Evolutionary conservation across 257 asterid species (phyloP).

Genomic region (Solanum etuberosum): DNA sequence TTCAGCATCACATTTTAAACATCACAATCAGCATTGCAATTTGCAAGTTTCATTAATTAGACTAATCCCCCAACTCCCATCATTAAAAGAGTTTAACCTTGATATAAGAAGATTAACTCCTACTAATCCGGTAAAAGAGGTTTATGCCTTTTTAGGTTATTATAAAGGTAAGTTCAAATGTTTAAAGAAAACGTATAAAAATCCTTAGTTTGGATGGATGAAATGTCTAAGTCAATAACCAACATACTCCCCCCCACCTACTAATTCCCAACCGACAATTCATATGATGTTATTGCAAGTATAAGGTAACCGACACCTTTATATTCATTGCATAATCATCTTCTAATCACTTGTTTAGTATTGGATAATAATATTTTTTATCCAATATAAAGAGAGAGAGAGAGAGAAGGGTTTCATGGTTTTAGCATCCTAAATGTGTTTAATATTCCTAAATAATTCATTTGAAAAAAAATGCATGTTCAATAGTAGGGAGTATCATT

Average conservation of each 20-base stretch:
- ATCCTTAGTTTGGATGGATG: background rate
- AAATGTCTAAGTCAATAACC: background rate
- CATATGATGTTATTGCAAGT: background rate
- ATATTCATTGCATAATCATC: background rate
- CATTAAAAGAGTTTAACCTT: background rate
- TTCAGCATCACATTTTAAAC: background rate
- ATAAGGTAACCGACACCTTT: background rate
- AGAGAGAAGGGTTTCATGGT: background rate
- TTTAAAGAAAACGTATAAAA: background rate
- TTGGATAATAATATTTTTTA: background rate
- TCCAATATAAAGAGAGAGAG: background rate
- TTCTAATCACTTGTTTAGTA: background rate
- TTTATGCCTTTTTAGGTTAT: too few species aligned
- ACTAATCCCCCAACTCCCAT: background rate
- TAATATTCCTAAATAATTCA: background rate
- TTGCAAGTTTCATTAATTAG: background rate
- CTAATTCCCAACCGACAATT: background rate
- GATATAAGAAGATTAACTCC: background rate
- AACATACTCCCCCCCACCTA: background rate
- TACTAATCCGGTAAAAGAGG: background rate
- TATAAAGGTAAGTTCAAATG: background rate
- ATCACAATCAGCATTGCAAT: background rate
- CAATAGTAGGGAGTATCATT: background rate
- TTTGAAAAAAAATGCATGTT: background rate
- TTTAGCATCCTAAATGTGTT: background rate